A percentile compares a stretch with the other conserved stretches of the same genome.
Conservation (phyloP, 164 flowering plant genomes). For the Santalum album region DNA sequence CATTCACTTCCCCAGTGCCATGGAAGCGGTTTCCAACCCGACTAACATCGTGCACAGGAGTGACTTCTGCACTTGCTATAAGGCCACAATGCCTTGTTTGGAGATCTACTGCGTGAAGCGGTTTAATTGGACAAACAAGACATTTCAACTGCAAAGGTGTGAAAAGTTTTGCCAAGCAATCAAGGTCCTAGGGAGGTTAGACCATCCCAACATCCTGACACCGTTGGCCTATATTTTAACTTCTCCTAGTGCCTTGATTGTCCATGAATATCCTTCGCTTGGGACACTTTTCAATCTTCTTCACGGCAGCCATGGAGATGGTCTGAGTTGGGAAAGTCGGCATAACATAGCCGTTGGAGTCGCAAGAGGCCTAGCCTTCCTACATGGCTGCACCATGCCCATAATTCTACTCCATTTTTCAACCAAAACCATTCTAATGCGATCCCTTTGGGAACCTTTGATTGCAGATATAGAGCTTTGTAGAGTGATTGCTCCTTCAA, state of each 20-base stretch:
- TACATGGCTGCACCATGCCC: constrained; percentile 55
- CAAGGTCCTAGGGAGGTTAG: constrained; percentile 37
- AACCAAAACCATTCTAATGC: constrained; percentile 45
- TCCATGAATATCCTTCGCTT: constrained; percentile 45
- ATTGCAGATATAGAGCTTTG: constrained; percentile 68
- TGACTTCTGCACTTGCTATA: constrained; percentile 56
- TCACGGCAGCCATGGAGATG: constrained; percentile 26
- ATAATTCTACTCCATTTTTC: constrained; percentile 60
- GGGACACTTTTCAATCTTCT: constrained; percentile 57
- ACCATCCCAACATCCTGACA: constrained; percentile 56
- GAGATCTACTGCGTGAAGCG: constrained; percentile 57
- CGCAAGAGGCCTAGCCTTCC: constrained; percentile 67
- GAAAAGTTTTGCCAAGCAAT: constrained; percentile 49
- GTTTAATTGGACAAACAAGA: constrained; percentile 62
- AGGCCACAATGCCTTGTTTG: constrained; percentile 58
- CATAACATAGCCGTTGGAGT: constrained; percentile 70
- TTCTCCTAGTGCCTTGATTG: constrained; percentile 44
- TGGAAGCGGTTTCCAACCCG: constrained; percentile 39
- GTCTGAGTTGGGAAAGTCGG: constrained; percentile 60
- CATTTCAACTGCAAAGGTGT: constrained; percentile 48
- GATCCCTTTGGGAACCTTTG: constrained; percentile 55
- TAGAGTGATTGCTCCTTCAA: constrained; percentile 69
- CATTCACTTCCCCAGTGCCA: constrained; percentile 47
- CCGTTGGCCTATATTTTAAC: constrained; percentile 68
- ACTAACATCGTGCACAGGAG: constrained; percentile 41